Conservation (phyloP, 169 alveolate species). For the Plasmodium fragile region DNA sequence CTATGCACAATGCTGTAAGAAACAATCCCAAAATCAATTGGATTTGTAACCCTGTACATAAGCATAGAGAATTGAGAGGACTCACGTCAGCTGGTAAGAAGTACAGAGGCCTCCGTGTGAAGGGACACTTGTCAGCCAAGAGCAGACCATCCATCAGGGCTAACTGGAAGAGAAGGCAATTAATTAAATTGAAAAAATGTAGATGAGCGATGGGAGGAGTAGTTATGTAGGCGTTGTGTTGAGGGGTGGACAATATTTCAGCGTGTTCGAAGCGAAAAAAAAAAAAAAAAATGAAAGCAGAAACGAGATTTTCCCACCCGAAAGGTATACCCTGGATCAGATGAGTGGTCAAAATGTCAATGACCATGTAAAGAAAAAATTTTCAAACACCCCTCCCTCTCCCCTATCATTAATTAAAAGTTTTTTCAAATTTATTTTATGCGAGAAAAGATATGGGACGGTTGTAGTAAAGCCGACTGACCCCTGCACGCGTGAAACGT, state of each 20-base stretch:
- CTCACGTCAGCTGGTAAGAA: slow-evolving; percentile 94
- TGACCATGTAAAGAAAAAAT: not conserved
- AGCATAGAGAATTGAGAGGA: slow-evolving; percentile 99
- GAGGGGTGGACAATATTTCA: not conserved
- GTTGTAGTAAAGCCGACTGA: not conserved
- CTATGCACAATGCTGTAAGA: slow-evolving; percentile 98
- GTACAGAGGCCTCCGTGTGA: slow-evolving; percentile 92
- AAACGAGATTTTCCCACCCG: not conserved
- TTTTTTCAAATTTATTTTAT: not conserved
- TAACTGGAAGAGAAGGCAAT: slow-evolving; percentile 96
- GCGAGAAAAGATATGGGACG: not conserved
- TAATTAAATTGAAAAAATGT: slow-evolving; percentile 95
- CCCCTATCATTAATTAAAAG: not conserved
- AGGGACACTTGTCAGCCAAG: slow-evolving; percentile 95
- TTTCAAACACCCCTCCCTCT: not conserved
- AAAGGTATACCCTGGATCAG: not conserved
- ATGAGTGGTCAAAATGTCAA: not conserved
- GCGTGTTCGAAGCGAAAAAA: not conserved
- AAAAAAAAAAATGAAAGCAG: not conserved
- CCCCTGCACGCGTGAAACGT: not conserved
- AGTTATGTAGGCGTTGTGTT: not conserved
- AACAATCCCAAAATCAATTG: slow-evolving; percentile 98
- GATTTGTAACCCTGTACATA: slow-evolving; percentile 97
- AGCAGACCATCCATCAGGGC: slow-evolving; percentile 97
- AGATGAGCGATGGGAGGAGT: slow-evolving; percentile 91